Conservation (phyloP, 2,329 filamentous ascomycete genomes). For the Elsinoe necatrix region DNA sequence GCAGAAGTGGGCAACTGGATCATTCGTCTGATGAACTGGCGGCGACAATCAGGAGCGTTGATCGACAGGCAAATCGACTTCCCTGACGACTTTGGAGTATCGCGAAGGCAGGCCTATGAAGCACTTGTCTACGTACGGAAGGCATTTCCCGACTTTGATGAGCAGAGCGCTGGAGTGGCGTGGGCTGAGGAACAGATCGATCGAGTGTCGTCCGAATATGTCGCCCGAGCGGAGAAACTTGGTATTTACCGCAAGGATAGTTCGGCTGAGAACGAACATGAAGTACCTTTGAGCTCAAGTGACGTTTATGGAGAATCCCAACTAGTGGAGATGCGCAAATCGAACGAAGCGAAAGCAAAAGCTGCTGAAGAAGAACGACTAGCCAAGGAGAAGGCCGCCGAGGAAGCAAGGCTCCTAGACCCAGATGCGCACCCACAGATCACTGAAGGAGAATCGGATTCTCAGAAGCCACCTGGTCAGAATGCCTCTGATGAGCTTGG, state of each 20-base stretch:
- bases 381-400: slow-evolving; percentile 13
- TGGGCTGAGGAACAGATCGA: slow-evolving; percentile 31
- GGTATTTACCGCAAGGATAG: slow-evolving; percentile 28
- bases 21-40: slow-evolving; percentile 31
- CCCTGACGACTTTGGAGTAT: slow-evolving; percentile 22
- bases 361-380: slow-evolving; percentile 19
- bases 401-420: slow-evolving; percentile 20
- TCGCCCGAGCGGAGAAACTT: slow-evolving; percentile 27
- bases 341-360: slow-evolving; percentile 24
- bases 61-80: slow-evolving; percentile 31
- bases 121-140: slow-evolving; percentile 29
- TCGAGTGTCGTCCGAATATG: slow-evolving; percentile 24
- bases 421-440: background rate
- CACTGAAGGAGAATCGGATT: background rate
- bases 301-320: slow-evolving; percentile 24
- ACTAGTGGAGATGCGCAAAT: slow-evolving; percentile 23
- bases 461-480: background rate
- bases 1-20: slow-evolving; percentile 30
- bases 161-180: slow-evolving; percentile 25
- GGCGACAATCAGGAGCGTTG: slow-evolving; percentile 30
- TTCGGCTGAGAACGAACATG: slow-evolving; percentile 19
- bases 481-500: slow-evolving; percentile 18
- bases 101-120: slow-evolving; percentile 24
- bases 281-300: slow-evolving; percentile 24
- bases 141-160: slow-evolving; percentile 28